A percentile compares a stretch with the other conserved stretches of the same genome.
Evolutionary conservation across 345 rosid genomes (phyloP).

Genomic region (Eucalyptus lansdowneana): DNA sequence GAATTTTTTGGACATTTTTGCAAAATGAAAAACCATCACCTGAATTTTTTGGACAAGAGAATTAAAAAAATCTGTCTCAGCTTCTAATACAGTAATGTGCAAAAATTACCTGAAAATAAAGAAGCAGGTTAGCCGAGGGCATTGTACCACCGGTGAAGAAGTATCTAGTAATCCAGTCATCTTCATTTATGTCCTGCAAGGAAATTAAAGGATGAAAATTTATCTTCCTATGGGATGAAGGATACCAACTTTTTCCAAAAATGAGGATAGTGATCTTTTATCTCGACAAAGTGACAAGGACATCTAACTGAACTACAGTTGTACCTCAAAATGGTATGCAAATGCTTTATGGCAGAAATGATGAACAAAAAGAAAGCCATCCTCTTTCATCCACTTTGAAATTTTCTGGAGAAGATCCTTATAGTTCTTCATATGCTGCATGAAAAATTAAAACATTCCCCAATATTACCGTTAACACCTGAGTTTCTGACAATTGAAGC

Average conservation of each 20-base stretch:
- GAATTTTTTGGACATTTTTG: not conserved
- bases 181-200: slow-evolving; percentile 63
- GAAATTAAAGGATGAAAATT: not conserved
- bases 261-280: not conserved
- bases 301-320: not conserved
- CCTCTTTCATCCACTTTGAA: slow-evolving; percentile 78
- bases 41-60: not conserved
- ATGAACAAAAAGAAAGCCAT: slow-evolving; percentile 66
- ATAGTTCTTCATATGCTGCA: slow-evolving; percentile 86
- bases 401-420: slow-evolving; percentile 63
- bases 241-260: not conserved
- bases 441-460: not conserved
- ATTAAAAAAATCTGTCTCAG: not conserved
- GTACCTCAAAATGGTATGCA: slow-evolving; percentile 85
- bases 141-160: slow-evolving; percentile 88
- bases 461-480: not conserved
- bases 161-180: slow-evolving; percentile 83
- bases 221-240: not conserved
- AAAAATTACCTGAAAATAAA: slow-evolving; percentile 66
- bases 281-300: not conserved
- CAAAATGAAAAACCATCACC: not conserved
- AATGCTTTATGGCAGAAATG: slow-evolving; percentile 81
- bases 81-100: not conserved
- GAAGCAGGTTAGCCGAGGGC: slow-evolving; percentile 84
- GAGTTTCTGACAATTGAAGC: not conserved